Percentiles rank a stretch among this genome's conserved stretches.
These are phyloP conservation scores for Colletotrichum sp. DNA, from an alignment of 2,329 filamentous ascomycete genomes.

Conservation along the genomic window DNA sequence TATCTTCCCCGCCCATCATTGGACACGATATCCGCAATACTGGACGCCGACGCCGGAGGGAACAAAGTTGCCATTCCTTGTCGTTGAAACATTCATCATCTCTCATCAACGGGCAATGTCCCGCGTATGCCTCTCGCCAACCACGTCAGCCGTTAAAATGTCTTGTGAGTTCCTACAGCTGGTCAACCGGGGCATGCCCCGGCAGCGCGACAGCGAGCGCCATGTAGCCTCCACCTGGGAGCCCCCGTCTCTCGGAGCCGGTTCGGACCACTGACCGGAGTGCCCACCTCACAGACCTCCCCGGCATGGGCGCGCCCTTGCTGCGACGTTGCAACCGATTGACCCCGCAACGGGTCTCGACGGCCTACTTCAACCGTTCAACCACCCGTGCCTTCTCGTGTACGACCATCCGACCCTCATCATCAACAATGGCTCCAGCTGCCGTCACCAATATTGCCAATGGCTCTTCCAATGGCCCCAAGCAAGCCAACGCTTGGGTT, in stretches of 20 bases:
- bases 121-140: not conserved
- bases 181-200: not conserved
- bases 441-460: not conserved
- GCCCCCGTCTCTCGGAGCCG: not conserved
- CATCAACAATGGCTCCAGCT: not conserved
- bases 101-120: not conserved
- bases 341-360: conserved; percentile 7
- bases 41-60: not conserved
- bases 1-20: not conserved
- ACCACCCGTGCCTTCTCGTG: not conserved
- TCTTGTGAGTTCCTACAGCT: not conserved
- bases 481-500: conserved; percentile 34
- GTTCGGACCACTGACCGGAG: conserved; percentile 1
- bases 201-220: not conserved
- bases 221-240: not conserved
- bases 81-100: not conserved
- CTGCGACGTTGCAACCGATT: not conserved
- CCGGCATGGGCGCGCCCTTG: not conserved
- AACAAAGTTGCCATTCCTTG: not conserved
- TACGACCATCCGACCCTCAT: not conserved
- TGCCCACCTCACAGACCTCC: not conserved
- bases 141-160: not conserved
- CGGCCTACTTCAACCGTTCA: not conserved
- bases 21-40: not conserved
- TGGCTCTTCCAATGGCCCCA: not conserved